Evolutionary conservation across 2,329 filamentous ascomycete genomes (phyloP), one percentile per base, ranked within the genome.

Genomic region (Aquanectria penicillioides): DNA sequence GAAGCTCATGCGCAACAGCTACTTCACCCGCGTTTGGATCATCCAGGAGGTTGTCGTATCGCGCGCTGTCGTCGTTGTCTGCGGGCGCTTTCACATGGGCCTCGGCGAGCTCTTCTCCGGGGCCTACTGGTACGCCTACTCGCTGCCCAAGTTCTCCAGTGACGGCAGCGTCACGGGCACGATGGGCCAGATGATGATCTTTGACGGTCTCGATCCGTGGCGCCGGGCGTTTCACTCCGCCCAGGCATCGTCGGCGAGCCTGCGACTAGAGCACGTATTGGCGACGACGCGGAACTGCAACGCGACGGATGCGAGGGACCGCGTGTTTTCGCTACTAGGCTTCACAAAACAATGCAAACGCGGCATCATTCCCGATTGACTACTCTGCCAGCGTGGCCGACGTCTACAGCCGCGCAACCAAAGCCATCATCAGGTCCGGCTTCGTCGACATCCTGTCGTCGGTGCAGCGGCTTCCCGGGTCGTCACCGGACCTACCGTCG

Each of bases 21-120:
- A 50, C 34, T 50, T 50, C 23, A 50, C 47, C 17, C 47, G 47
- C 13, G 47, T 50, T 33, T 50, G 47, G 47, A 50, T 50, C 47
- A 50, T 50, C 33, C 47, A 50, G 33, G 47, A 50, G 25, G 40
- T 50, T 23, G 47, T 50, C 34, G 47, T 50, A 23, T 37, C 47
- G 15, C 47, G 33, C 9, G 47, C 34, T 26, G 47, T 50, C 23
- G 26, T 26, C 12, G 47, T 50, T 3, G 47, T 38, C n/a, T 50
- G 47, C 25, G 47, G 47, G 23, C 47, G 47, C 25, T 50, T 50
- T 34, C 34, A 23, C 25, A 50, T 50, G 34, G 20, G 17, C 7
- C 34, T 50, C 18, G 47, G 40, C 18, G 29, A 33, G n/a, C 47
- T 50, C 34, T 50, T 50, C 47, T 50, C 47, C 11, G 34, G 34